A percentile compares a stretch with the other conserved stretches of the same genome.
phyloP scores from a whole-genome alignment of 148 eudicot species.

The Chenopodium quinoa region DNA sequence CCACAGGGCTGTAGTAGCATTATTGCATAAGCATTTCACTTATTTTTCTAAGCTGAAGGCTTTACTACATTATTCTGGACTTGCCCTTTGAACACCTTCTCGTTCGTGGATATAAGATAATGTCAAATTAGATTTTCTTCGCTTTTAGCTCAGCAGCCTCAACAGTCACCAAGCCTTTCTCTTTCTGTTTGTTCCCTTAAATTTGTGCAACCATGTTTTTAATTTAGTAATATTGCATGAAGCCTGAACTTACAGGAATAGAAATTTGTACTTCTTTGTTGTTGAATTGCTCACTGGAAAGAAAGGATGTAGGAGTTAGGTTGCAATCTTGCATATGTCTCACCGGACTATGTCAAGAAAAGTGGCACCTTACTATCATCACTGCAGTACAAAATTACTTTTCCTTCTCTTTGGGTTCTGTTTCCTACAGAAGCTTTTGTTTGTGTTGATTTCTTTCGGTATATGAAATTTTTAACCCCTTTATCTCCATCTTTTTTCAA shows the following conservation, averaged over 20 bases:
- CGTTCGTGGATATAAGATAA: too few relatives aligned
- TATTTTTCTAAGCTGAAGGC: background rate
- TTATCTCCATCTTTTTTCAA: background rate
- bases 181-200: background rate
- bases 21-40: background rate
- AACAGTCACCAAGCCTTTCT: background rate
- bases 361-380: background rate
- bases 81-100: background rate
- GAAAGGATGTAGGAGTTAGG: background rate
- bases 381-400: background rate
- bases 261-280: too few relatives aligned
- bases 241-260: background rate
- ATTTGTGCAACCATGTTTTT: background rate
- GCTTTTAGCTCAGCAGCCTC: background rate
- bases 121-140: background rate
- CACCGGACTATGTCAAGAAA: background rate
- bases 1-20: background rate
- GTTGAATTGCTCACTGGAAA: background rate
- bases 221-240: background rate
- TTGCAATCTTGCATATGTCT: background rate
- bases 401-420: background rate
- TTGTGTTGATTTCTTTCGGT: background rate
- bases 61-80: background rate
- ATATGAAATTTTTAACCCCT: background rate
- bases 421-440: background rate